phyloP scores from a whole-genome alignment of 495 filamentous ascomycete genomes.

The Viridothelium virens region DNA sequence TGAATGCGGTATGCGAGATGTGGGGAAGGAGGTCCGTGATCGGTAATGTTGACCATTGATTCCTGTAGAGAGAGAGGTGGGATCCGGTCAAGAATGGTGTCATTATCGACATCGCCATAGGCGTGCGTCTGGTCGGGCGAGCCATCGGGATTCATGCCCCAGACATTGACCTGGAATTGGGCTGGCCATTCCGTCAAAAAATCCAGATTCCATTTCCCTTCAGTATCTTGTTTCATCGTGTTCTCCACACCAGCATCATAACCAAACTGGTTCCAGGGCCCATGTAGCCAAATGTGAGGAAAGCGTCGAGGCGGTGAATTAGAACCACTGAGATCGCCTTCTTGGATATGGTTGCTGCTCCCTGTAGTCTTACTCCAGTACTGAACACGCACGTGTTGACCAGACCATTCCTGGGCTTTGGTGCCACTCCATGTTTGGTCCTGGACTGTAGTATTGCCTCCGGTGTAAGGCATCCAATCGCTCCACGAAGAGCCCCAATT shows the following conservation, averaged over 20 bases:
- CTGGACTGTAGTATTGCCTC: conserved; percentile 39
- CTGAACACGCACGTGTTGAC: conserved; percentile 58
- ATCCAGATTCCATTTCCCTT: conserved; percentile 53
- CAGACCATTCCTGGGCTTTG: conserved; percentile 53
- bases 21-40: conserved; percentile 44
- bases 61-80: conserved; percentile 52
- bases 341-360: conserved; percentile 57
- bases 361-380: conserved; percentile 61
- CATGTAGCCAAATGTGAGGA: conserved; percentile 60
- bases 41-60: conserved; percentile 55
- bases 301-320: conserved; percentile 41
- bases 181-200: conserved; percentile 61
- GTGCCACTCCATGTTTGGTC: conserved; percentile 54
- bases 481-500: conserved; percentile 56
- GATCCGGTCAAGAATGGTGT: conserved; percentile 56
- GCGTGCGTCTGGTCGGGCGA: conserved; percentile 53
- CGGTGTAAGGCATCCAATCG: conserved; percentile 50
- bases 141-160: conserved; percentile 61
- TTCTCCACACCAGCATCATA: conserved; percentile 58
- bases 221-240: conserved; percentile 44
- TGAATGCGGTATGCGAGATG: conserved; percentile 51
- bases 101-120: conserved; percentile 54
- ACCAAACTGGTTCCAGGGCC: conserved; percentile 60
- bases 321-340: conserved; percentile 48
- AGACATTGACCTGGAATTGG: conserved; percentile 57